A percentile compares a stretch with the other conserved stretches of the same genome.
phyloP scores from a whole-genome alignment of 208 protist species.

The Zelonia costaricensis region DNA sequence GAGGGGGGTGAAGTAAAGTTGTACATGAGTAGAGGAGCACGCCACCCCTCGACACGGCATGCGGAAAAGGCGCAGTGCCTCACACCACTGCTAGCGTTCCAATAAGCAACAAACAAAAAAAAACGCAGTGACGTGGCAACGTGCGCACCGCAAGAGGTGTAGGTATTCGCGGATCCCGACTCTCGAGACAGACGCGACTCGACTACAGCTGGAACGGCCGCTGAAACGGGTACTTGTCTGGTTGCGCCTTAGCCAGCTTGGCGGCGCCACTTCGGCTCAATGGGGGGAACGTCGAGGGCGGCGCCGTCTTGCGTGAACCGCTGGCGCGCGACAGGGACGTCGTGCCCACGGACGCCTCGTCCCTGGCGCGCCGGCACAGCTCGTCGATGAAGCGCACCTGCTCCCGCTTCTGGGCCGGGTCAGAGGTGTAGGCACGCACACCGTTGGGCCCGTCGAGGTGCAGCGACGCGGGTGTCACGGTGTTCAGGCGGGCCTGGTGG shows the following conservation, averaged over 20 bases:
- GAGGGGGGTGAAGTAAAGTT: too few relatives aligned
- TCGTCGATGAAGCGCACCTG: constrained; percentile 83
- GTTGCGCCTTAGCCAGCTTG: neutral
- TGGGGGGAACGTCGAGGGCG: neutral
- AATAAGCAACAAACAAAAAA: too few relatives aligned
- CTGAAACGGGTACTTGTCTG: constrained; percentile 1
- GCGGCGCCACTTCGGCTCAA: neutral
- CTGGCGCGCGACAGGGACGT: neutral
- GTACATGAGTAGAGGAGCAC: too few relatives aligned
- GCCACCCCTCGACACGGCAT: too few relatives aligned
- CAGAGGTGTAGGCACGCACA: constrained; percentile 71
- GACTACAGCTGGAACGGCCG: constrained; percentile 24
- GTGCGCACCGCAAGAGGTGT: too few relatives aligned
- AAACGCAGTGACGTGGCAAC: too few relatives aligned
- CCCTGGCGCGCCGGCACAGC: constrained; percentile 19
- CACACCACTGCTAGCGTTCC: too few relatives aligned
- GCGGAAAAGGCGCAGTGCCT: too few relatives aligned
- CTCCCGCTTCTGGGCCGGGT: constrained; percentile 62
- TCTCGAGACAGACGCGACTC: too few relatives aligned
- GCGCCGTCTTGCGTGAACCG: neutral
- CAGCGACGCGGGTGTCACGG: constrained; percentile 44
- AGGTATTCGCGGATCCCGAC: too few relatives aligned
- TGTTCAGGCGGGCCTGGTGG: constrained; percentile 39
- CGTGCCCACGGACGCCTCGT: constrained; percentile 1
- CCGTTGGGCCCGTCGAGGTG: constrained; percentile 65